Conservation (phyloP, 331 rosid species). For the Pyrus hybrid region DNA sequence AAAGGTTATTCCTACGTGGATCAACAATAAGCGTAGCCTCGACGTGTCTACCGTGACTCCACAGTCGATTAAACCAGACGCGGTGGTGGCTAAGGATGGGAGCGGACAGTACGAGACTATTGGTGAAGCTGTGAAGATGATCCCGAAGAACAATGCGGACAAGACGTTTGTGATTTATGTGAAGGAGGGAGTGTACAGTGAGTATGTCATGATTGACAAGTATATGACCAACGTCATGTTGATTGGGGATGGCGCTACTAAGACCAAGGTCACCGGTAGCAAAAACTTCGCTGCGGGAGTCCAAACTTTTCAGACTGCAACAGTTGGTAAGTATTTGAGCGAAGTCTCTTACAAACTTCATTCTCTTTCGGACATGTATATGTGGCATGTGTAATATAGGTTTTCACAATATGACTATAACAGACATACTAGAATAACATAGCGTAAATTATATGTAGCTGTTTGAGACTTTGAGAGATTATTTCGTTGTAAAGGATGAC, state of each 20-base stretch:
- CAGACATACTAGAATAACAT: no score
- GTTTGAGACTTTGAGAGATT: no score
- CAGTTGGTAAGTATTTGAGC: slow-evolving; percentile 9
- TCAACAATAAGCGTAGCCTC: not conserved
- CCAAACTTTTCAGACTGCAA: slow-evolving; percentile 12
- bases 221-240: slow-evolving; percentile 7
- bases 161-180: slow-evolving; percentile 14
- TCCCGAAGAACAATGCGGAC: not conserved
- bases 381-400: not conserved
- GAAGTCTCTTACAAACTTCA: not conserved
- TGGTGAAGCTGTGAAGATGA: slow-evolving; percentile 6
- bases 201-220: slow-evolving; percentile 3
- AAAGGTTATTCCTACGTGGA: slow-evolving; percentile 33
- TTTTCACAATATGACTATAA: no score
- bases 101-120: slow-evolving; percentile 15
- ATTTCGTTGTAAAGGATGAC: not conserved
- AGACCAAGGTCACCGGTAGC: slow-evolving; percentile 12
- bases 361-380: not conserved
- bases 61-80: not conserved
- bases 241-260: slow-evolving; percentile 12
- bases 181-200: slow-evolving; percentile 14
- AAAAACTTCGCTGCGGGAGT: slow-evolving; percentile 4
- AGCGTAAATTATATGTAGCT: no score
- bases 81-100: slow-evolving; percentile 17
- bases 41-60: slow-evolving; percentile 14